Evolutionary conservation across 192 early-diverging fungal genomes (phyloP).

Genomic region (Linnemannia zychae): DNA sequence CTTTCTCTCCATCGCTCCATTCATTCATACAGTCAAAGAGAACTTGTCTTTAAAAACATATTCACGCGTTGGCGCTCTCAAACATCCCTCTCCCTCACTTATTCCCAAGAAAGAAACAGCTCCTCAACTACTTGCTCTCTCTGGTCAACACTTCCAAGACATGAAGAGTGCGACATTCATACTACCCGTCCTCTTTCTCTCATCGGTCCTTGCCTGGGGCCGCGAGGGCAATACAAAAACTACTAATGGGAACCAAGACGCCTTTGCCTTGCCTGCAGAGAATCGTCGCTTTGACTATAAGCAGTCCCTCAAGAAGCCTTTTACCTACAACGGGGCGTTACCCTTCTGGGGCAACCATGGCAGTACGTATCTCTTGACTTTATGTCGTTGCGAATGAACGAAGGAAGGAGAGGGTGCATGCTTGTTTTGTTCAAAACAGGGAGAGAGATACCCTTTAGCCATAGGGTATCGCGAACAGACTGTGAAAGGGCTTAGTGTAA

Average conservation of each 20-base stretch:
- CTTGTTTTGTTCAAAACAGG: too few relatives aligned
- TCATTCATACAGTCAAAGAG: too few relatives aligned
- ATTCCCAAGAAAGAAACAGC: too few relatives aligned
- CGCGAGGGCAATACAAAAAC: constrained; percentile 8
- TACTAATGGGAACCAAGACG: neutral
- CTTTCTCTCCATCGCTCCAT: constrained; percentile 2
- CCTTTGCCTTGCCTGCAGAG: constrained; percentile 23
- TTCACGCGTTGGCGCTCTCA: too few relatives aligned
- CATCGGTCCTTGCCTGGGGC: constrained; percentile 41
- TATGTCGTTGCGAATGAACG: neutral
- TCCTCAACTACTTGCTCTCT: neutral
- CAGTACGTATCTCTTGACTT: constrained; percentile 39
- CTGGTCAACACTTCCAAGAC: neutral
- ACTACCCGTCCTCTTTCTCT: constrained; percentile 23
- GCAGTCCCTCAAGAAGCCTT: constrained; percentile 72
- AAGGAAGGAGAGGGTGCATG: too few relatives aligned
- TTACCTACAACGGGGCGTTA: constrained; percentile 62
- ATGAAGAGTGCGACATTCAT: constrained; percentile 25
- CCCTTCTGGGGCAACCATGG: constrained; percentile 68
- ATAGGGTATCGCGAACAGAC: too few relatives aligned
- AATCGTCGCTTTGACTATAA: constrained; percentile 69
- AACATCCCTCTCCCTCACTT: neutral
- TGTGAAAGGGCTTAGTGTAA: too few relatives aligned
- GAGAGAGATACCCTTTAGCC: too few relatives aligned
- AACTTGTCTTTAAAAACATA: too few relatives aligned